Percentiles rank a stretch among this genome's conserved stretches.
Conservation (phyloP, 1,139 yeast genomes). For the Scheffersomyces illinoinensis region DNA sequence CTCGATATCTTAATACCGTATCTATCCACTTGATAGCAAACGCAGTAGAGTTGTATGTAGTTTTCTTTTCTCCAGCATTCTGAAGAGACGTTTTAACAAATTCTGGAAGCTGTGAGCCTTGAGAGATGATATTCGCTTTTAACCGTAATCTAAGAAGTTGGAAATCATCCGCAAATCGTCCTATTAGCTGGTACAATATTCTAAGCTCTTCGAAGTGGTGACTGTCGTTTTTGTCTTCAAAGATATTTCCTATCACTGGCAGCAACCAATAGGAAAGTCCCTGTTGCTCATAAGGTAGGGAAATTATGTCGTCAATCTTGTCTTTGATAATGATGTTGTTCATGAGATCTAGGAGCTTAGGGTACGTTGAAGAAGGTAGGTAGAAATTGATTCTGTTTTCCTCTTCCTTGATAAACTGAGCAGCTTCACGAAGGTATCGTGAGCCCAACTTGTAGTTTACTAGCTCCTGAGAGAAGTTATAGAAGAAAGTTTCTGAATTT, state of each 20-base stretch:
- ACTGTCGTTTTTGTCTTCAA: constrained; percentile 16
- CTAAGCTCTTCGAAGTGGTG: constrained; percentile 32
- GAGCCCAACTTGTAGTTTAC: constrained; percentile 44
- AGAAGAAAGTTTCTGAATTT: constrained; percentile 59
- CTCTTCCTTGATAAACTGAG: constrained; percentile 58
- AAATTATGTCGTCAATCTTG: constrained; percentile 48
- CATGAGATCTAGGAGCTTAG: constrained; percentile 56
- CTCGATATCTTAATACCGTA: constrained; percentile 53
- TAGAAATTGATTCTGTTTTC: constrained; percentile 55
- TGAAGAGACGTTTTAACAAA: constrained; percentile 23
- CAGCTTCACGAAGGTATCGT: constrained; percentile 54
- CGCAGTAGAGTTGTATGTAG: constrained; percentile 38
- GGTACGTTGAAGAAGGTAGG: constrained; percentile 54
- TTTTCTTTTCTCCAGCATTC: constrained; percentile 23
- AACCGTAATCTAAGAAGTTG: constrained; percentile 52
- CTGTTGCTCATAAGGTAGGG: constrained; percentile 48
- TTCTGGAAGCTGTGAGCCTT: constrained; percentile 34
- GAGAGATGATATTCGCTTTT: constrained; percentile 45
- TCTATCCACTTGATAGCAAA: constrained; percentile 75
- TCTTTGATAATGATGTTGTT: constrained; percentile 65
- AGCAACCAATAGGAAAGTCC: constrained; percentile 62
- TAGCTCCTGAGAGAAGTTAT: constrained; percentile 44
- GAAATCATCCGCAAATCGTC: constrained; percentile 55
- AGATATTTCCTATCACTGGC: constrained; percentile 24
- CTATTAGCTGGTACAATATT: constrained; percentile 51